Evolutionary conservation across 2,329 filamentous ascomycete genomes (phyloP), one percentile per base, ranked within the genome.

Genomic region (Alternaria sp.): DNA sequence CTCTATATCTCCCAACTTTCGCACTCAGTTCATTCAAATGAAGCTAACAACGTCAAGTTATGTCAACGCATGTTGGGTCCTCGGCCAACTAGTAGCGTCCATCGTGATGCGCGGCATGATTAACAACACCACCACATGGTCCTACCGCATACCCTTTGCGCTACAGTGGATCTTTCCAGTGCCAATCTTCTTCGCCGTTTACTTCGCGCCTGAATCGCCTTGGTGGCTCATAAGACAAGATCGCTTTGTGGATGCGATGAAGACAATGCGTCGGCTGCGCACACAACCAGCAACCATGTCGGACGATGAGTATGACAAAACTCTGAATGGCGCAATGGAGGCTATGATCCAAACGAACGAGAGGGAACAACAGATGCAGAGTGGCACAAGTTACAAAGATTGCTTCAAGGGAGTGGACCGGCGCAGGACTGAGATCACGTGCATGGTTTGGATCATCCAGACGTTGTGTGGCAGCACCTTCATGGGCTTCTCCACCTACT

Each of bases 311-410:
- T 69, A 64, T 6, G 56, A 65, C 1, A 23, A 25, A 5, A 32
- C 28, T 3, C 19, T 66, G n/a, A 25, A 30, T n/a, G 28, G 55
- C 19, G 51, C 56, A 8, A 49, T 62, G 26, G 54, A 60, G 11
- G 54, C 95, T 90, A 96, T 97, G 90, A 87, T 92, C 1, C 91
- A 94, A 74, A 96, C 93, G 1, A 93, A 91, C 2, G 89, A 90
- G 0, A 82, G 94, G 9, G 93, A 96, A 76, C 85, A 91, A 73
- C 81, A 86, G 77, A 90, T 92, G 25, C 59, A 65, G 49, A 82
- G 82, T 8, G 92, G 92, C 26, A 87, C 91, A 5, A 88, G 86
- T 54, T 96, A 95, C 79, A 79, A 86, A 70, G 92, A 96, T 76
- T 96, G 92, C 81, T 96, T 96, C 85, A 90, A 86, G 77, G 92